Base-by-base conservation (phyloP, 2,329 filamentous ascomycete species). In the Dactylellina sp. region DNA sequence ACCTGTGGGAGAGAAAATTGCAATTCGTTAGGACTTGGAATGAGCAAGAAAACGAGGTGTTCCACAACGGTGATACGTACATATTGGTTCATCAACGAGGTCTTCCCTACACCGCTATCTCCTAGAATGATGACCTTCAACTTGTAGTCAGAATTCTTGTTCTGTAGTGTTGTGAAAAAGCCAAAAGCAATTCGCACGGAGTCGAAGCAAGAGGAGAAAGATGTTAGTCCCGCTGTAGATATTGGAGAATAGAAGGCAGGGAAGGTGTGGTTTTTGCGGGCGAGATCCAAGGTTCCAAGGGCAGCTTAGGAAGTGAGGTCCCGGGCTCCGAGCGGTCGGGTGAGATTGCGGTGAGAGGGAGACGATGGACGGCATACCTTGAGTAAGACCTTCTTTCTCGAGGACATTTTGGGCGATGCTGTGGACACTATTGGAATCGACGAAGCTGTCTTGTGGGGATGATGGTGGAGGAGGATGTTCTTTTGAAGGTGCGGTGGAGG, bases 21-120 rank as follows among this genome's bases (percentile, higher is more conserved):
- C 9, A 40, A 56, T 22, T 42, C 18, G 42, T 40, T 77, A 40
- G 24, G 9, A 11, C 6, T 22, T 14, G 52, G n/a, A 28, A 20
- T 18, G 50, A 14, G 14, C 32, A 37, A 55, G 37, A 42, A 47
- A 44, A 49, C 71, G 63, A 71, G 62, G 37, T 1, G 18, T 7
- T 39, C 14, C 14, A 32, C 1, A 55, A 32, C 9, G 28, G 75
- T 76, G 66, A 52, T 66, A 79, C 91, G 82, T 89, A 98, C 95
- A 91, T 98, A 99, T 98, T 99, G 95, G 85, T 99, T 99, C 95
- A 99, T 99, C 88, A 99, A 89, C 83, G 93, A 97, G 75, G 95
- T 99, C 87, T 99, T 99, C 82, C 95, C 95, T 76, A 99, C 95
- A 84, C 95, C 95, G 83, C 94, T 98, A 83, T 99, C 95, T 79